Base-by-base conservation (phyloP, 2,329 filamentous ascomycete species). In the Nothophaeocryptopus gaeumannii region DNA sequence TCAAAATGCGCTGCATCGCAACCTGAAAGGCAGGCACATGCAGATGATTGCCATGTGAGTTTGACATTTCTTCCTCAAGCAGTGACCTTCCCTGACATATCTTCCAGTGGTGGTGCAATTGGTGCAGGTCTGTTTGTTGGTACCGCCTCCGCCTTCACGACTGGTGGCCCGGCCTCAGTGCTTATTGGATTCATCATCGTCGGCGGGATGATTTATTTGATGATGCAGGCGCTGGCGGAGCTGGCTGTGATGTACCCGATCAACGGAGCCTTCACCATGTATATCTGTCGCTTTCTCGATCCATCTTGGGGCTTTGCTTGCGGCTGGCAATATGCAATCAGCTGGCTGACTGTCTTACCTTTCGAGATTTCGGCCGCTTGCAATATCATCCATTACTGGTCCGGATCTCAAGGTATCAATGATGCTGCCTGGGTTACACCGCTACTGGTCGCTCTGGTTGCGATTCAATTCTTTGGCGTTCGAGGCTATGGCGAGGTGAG, bases 61-160 rank as follows among this genome's bases (percentile, higher is more conserved):
- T 11, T 5, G 5, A 15, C 20, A 26, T 26, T 7, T 26, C 20
- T 26, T 26, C 20, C 20, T 7, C 3, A 26, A 26, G 20, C 3
- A 35, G 1, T 32, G 7, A 4, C 20, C 20, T 26, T 26, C 36
- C 9, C 42, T 51, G 26, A 50, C 26, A 34, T 11, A 9, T 5
- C 30, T 43, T 32, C 13, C 43, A 56, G 53, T 29, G 59, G 59
- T 45, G 59, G 59, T 30, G 58, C 54, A 11, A 76, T 78, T 48
- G 77, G 77, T 36, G 79, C 77, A 29, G 78, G 78, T 63, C 67
- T 80, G 3, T 81, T 79, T 61, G 72, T 80, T 41, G 74, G 76
- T 31, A 73, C 73, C 35, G 77, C 77, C 20, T 60, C 66, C 43
- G 72, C 75, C 2, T 69, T 79, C 44, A 68, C 72, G 8, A 73